Evolutionary conservation across 345 rosid genomes (phyloP), one percentile per base, ranked within the genome.

Genomic region (Hirschfeldia incana): DNA sequence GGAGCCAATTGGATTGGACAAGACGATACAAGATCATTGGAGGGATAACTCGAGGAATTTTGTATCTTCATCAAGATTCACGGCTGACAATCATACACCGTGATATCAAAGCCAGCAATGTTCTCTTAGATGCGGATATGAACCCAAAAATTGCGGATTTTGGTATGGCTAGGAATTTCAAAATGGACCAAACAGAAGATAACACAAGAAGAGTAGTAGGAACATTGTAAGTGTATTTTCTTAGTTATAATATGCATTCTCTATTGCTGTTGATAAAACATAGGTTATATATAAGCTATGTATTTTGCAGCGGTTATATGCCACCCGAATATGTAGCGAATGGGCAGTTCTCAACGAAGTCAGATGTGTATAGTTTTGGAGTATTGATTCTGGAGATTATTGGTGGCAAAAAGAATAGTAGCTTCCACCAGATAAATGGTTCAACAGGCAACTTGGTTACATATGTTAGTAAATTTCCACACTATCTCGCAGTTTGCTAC

Each of bases 301-400:
- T 64, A 16, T 33, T 60, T 37, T 44, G 16, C 13, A 76, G 80
- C 7, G 76, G 81, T 53, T 78, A 78, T 49, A 78, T 78, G 67
- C 26, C 71, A 1, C 81, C 72, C 0, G 81, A 78, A 0, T 78
- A 78, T 72, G 72, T 58, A 1, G 0, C 30, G 0, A 29, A 39
- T 72, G 81, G 81, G 1, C 67, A 64, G 0, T 78, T 72, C 68
- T 78, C 77, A 0, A 71, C 29, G 0, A 78, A 78, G 26, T 65
- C 77, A 1, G 81, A 71, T 65, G 76, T 78, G 1, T 78, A 78
- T 57, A 71, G 81, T 6, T 78, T 63, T 15, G 81, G 81, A 62
- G 81, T 78, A 16, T 51, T 78, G 72, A 4, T 71, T 36, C 10
- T 78, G 13, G 81, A 77, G 76, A 77, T 77, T 21, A 21, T 66